Percentiles rank a stretch among this genome's conserved stretches.
phyloP scores from a whole-genome alignment of 257 asterid species.

The Solanum piurae region DNA sequence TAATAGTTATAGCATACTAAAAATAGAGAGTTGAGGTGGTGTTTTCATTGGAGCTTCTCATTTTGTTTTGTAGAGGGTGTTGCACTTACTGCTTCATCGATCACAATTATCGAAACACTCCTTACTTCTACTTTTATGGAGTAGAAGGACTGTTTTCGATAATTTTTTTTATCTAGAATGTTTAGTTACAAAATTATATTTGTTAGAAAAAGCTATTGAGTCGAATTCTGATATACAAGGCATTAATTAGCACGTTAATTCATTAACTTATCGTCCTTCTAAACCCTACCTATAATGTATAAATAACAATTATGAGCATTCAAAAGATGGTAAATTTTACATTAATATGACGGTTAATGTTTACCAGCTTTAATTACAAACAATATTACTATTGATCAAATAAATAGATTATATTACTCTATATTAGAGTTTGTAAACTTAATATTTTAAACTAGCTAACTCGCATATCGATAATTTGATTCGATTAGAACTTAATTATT shows the following conservation, averaged over 20 bases:
- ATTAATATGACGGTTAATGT: background rate
- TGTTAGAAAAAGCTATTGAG: background rate
- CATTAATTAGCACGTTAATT: background rate
- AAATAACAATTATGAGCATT: background rate
- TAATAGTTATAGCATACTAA: background rate
- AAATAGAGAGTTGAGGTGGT: background rate
- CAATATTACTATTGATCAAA: background rate
- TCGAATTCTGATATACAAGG: background rate
- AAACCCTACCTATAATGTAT: background rate
- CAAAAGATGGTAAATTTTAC: background rate
- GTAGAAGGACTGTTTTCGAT: too few species aligned
- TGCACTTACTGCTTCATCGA: background rate
- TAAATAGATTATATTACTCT: background rate
- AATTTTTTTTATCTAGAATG: too few species aligned
- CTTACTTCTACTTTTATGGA: too few species aligned
- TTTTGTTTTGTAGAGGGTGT: background rate
- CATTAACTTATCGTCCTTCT: background rate
- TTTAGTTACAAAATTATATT: background rate
- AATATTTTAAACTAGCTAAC: background rate
- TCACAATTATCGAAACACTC: background rate
- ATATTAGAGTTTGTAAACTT: background rate
- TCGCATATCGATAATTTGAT: background rate
- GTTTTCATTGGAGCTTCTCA: background rate
- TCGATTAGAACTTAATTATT: background rate
- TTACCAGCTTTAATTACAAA: background rate